These are phyloP conservation scores for Pestalotiopsis sp. DNA, from an alignment of 2,329 filamentous ascomycete species.

Conservation along the genomic window DNA sequence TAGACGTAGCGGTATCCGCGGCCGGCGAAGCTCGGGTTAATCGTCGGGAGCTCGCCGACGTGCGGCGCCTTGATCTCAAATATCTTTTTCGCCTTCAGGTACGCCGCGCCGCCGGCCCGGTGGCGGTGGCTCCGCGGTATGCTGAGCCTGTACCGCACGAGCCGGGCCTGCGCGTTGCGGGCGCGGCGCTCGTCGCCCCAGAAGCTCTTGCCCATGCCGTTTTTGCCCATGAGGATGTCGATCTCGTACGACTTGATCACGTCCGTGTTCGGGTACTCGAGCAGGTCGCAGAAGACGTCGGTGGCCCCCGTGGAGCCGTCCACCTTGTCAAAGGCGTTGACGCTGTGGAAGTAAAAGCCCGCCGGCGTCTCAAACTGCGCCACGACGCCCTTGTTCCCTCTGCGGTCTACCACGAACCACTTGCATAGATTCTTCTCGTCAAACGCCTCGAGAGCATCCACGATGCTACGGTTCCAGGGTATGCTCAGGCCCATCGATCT, in stretches of 20 bases:
- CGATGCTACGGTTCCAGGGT: conserved; percentile 66
- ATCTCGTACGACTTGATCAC: conserved; percentile 72
- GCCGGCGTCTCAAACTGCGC: conserved; percentile 68
- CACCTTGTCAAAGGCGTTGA: conserved; percentile 75
- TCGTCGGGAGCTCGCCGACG: conserved; percentile 65
- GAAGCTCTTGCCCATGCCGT: conserved; percentile 47
- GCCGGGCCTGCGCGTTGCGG: conserved; percentile 37
- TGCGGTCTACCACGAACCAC: conserved; percentile 78
- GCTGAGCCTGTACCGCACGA: conserved; percentile 48
- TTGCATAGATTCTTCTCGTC: conserved; percentile 56
- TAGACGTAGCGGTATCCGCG: conserved; percentile 64
- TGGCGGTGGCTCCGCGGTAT: conserved; percentile 26
- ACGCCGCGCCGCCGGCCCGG: not conserved
- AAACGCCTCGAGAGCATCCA: conserved; percentile 69
- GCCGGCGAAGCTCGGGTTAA: conserved; percentile 60
- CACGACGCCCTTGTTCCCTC: conserved; percentile 63
- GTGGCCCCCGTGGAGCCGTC: conserved; percentile 37
- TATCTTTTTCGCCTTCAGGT: conserved; percentile 33
- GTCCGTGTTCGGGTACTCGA: conserved; percentile 66
- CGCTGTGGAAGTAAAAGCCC: conserved; percentile 78
- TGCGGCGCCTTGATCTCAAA: conserved; percentile 55
- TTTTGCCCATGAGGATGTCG: conserved; percentile 62
- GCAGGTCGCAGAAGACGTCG: conserved; percentile 67
- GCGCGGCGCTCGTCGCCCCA: conserved; percentile 43
- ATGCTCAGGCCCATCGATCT: conserved; percentile 61